A percentile compares a stretch with the other conserved stretches of the same genome.
These are phyloP conservation scores for Aspergillus terreus DNA, from an alignment of 2,329 filamentous ascomycete species.

Conservation along the genomic window DNA sequence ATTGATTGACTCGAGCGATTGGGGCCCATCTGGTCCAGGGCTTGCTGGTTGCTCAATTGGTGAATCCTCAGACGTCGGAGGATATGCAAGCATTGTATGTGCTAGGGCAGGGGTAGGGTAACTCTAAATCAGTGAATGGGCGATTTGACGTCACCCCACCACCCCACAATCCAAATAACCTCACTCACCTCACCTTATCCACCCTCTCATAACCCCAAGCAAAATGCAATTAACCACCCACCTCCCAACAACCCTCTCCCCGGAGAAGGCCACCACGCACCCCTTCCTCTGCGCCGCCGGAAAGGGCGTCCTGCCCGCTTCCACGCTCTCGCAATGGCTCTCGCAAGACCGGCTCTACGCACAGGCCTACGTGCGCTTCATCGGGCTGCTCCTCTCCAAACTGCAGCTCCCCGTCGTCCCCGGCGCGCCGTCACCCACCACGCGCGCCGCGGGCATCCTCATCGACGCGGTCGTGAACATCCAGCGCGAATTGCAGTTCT, in stretches of 20 bases:
- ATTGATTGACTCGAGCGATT: no score
- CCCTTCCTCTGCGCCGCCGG: slow-evolving; percentile 65
- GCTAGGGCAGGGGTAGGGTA: no score
- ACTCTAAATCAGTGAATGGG: no score
- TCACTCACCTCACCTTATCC: no score
- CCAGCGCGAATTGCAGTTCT: slow-evolving; percentile 64
- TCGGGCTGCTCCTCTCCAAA: slow-evolving; percentile 61
- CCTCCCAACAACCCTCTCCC: slow-evolving; percentile 52
- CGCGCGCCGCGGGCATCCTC: slow-evolving; percentile 59
- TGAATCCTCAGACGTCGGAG: no score
- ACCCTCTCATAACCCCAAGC: no score
- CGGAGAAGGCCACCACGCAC: slow-evolving; percentile 59
- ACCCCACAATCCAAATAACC: no score
- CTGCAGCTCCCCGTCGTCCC: slow-evolving; percentile 50
- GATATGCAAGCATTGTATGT: no score
- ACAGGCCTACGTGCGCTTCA: slow-evolving; percentile 65
- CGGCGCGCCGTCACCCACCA: slow-evolving; percentile 41
- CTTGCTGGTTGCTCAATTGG: no score
- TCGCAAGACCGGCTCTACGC: slow-evolving; percentile 69
- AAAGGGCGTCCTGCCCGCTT: slow-evolving; percentile 56
- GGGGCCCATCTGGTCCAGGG: no score
- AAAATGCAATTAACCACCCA: slow-evolving; percentile 47
- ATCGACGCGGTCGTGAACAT: slow-evolving; percentile 64
- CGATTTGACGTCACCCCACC: no score
- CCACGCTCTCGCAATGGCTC: slow-evolving; percentile 62